Evolutionary conservation across 305 asterid genomes (phyloP).

Genomic region (Fraxinus sp.): DNA sequence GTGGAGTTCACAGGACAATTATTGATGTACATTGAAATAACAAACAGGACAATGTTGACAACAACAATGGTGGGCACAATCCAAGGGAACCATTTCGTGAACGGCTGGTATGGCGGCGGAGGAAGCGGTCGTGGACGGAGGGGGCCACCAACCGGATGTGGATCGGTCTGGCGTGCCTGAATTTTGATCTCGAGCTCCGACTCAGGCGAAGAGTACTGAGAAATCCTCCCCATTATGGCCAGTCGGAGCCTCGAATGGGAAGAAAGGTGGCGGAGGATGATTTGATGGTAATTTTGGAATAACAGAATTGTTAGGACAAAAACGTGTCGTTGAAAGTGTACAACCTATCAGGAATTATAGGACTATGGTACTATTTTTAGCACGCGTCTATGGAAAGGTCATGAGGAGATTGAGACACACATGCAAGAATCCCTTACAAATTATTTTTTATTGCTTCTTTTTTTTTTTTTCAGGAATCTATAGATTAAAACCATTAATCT

Average conservation of each 20-base stretch:
- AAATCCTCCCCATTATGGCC: conserved; percentile 61
- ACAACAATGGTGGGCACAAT: conserved; percentile 57
- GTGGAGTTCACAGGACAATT: conserved; percentile 58
- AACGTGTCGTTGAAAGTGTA: neutral
- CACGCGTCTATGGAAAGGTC: neutral
- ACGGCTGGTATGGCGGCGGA: conserved; percentile 31
- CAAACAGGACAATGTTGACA: conserved; percentile 53
- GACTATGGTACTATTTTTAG: neutral
- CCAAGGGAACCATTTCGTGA: conserved; percentile 77
- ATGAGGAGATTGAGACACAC: neutral
- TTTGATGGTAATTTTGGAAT: neutral
- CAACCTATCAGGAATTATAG: neutral
- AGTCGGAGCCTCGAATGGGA: conserved; percentile 25
- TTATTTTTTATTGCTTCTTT: neutral
- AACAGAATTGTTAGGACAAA: neutral
- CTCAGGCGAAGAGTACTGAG: conserved; percentile 45
- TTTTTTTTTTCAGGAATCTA: neutral
- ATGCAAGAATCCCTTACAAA: neutral
- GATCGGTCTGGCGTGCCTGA: conserved; percentile 38
- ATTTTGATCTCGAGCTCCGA: conserved; percentile 60
- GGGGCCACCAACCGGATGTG: conserved; percentile 13
- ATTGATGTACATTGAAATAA: conserved; percentile 57
- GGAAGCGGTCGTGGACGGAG: conserved; percentile 29
- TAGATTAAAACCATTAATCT: neutral
- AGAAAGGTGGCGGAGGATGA: neutral